Evolutionary conservation across 805 yeast genomes (phyloP), one percentile per base, ranked within the genome.

Genomic region (Nakazawaea ambrosiae): DNA sequence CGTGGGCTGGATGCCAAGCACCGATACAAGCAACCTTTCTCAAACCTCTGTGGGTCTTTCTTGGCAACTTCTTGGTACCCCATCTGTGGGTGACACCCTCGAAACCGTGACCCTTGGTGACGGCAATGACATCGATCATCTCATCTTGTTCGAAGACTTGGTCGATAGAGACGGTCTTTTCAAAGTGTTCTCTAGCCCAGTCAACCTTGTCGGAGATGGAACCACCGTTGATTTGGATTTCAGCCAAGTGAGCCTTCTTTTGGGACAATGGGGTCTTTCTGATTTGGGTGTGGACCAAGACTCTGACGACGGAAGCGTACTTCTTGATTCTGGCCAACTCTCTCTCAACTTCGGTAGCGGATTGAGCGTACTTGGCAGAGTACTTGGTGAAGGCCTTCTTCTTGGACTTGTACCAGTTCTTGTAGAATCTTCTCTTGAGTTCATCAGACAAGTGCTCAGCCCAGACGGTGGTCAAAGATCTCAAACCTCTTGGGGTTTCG

Each of bases 11-110:
- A 79, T 92, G 98, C 99, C 99, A 92, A 68, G 99, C 97, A 82
- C 99, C 99, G 65, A 92, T 92, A 87, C 99, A 92, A 66, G 98
- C 99, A 75, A 92, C 99, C 87, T 92, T 92, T 83, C 99, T 88
- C 70, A 90, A 78, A 90, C 99, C 99, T 85, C 97, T 89, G 75
- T 92, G 99, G 70, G 99, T 92, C 95, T 92, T 92, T 80, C 99
- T 88, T 75, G 99, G 98, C 60, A 92, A 79, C 81, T 84, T 89
- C 89, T 89, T 94, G 84, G 98, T 92, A 70, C 99, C 99, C 97
- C 97, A 92, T 86, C 99, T 87, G 88, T 89, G 96, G 78, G 99
- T 92, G 64, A 90, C 97, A 89, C 99, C 99, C 77, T 92, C 98
- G 87, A 85, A 89, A 81, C 99, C 99, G 81, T 92, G 96, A 92